These are phyloP conservation scores for Ophiostoma fasciatum DNA, from an alignment of 2,329 filamentous ascomycete genomes.

Conservation along the genomic window DNA sequence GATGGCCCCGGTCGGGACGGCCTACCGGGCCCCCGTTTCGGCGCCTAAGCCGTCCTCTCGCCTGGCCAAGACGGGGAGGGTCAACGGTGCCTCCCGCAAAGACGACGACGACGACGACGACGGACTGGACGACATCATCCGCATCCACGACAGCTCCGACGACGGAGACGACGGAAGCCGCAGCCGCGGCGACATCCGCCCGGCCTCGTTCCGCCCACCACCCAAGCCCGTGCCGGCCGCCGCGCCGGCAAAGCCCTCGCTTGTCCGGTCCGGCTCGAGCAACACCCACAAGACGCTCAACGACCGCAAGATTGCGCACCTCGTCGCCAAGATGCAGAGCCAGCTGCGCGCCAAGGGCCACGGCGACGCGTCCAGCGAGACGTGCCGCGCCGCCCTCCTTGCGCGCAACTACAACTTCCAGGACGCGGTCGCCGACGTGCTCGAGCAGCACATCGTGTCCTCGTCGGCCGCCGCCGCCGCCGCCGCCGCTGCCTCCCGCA, in stretches of 20 bases:
- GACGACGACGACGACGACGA: conserved; percentile 9
- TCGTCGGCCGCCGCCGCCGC: background rate
- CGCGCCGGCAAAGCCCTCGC: background rate
- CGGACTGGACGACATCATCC: conserved; percentile 23
- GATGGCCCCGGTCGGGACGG: conserved; percentile 64
- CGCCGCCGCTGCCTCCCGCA: background rate
- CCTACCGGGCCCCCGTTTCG: conserved; percentile 47
- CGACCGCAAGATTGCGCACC: conserved; percentile 5
- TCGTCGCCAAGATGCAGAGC: conserved; percentile 11
- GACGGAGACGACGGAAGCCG: conserved; percentile 30
- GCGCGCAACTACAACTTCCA: conserved; percentile 7
- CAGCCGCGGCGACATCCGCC: conserved; percentile 45
- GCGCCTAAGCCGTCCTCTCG: too few relatives aligned
- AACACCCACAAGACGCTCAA: conserved; percentile 3
- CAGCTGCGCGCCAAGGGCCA: conserved; percentile 5
- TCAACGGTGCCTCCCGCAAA: background rate
- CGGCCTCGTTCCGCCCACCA: conserved; percentile 36
- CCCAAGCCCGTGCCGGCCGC: background rate
- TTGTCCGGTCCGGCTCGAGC: background rate
- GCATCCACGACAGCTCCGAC: conserved; percentile 38
- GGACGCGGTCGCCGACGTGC: conserved; percentile 6
- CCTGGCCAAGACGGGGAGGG: too few relatives aligned
- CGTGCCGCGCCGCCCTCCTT: conserved; percentile 6
- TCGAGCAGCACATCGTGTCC: conserved; percentile 3
- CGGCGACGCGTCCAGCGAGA: background rate